Evolutionary conservation across 345 rosid species (phyloP).

Genomic region (Salix suchowensis): DNA sequence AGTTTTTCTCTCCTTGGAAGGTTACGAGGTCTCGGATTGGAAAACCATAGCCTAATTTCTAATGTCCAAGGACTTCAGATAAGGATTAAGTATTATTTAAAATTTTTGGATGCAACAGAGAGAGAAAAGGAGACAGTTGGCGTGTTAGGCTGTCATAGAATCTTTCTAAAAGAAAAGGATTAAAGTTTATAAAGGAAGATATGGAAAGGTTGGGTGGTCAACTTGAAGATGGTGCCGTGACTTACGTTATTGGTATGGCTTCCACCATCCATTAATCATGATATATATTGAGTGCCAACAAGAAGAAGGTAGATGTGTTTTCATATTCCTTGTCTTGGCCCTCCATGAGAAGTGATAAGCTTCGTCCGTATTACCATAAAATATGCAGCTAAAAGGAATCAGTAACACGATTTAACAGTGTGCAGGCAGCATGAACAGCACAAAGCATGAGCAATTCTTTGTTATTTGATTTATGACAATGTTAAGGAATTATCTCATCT

Average conservation of each 20-base stretch:
- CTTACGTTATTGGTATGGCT: slow-evolving; percentile 21
- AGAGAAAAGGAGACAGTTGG: not conserved
- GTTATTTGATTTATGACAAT: not conserved
- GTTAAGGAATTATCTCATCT: no score
- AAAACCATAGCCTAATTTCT: not conserved
- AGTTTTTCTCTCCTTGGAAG: not conserved
- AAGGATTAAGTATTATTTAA: not conserved
- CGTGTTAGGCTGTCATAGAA: slow-evolving; percentile 4
- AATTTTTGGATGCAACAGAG: not conserved
- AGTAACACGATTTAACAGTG: not conserved
- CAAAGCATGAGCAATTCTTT: not conserved
- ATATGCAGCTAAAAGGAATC: not conserved
- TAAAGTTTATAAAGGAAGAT: not conserved
- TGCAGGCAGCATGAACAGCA: not conserved
- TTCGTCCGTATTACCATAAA: not conserved
- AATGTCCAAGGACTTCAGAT: not conserved
- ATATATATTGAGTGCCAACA: slow-evolving; percentile 13
- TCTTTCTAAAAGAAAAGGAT: slow-evolving; percentile 1
- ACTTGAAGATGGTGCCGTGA: slow-evolving; percentile 29
- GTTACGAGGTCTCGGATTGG: not conserved
- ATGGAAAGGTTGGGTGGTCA: slow-evolving; percentile 30
- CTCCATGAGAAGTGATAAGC: not conserved
- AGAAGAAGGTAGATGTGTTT: slow-evolving; percentile 11
- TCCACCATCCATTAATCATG: slow-evolving; percentile 18
- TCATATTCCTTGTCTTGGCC: not conserved